Base-by-base conservation (phyloP, 2,329 filamentous ascomycete species). In the Elsinoe ampelina region DNA sequence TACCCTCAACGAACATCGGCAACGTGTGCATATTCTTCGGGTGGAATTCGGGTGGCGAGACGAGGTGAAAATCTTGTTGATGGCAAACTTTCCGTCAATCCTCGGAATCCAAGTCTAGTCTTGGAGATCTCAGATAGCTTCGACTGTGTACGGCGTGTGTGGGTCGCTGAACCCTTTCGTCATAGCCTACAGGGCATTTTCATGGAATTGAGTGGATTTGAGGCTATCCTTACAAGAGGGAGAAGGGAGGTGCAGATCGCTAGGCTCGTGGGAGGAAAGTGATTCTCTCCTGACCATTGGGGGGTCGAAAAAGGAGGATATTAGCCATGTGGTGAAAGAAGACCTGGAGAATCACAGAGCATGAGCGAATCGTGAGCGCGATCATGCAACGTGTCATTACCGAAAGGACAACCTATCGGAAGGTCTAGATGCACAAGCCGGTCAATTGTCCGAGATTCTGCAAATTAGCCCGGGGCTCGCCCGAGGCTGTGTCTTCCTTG, bases 401-500 rank as follows among this genome's bases (percentile, higher is more conserved):
- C 30, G 30, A 45, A 13, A 26, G 17, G 30, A 52, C 26, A 52
- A 39, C 39, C 48, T 52, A 52, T 52, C 48, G 11, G 36, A 15
- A 52, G 15, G n/a, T 34, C 30, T 52, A 52, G 12, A 52, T 12
- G 48, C 48, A 52, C 32, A 52, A 39, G n/a, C 48, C 48, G 38
- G 48, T 52, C 32, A 52, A 19, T 34, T 52, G 48, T 36, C 48
- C 35, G 10, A 52, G 48, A 20, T 52, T 41, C 41, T 47, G 54
- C 15, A 43, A 11, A 15, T 35, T 41, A 5, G 42, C 15, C 34
- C 51, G 57, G 41, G 58, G 41, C 50, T 58, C 54, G 1, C 57
- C 30, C 13, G 55, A 52, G 13, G 30, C 54, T 35, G 66, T 65
- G 26, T 67, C 68, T 50, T 77, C 74, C 22, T 75, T 71, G 43